Conservation (phyloP, 371 early-diverging fungal genomes). For the Nematocida ausubeli region DNA sequence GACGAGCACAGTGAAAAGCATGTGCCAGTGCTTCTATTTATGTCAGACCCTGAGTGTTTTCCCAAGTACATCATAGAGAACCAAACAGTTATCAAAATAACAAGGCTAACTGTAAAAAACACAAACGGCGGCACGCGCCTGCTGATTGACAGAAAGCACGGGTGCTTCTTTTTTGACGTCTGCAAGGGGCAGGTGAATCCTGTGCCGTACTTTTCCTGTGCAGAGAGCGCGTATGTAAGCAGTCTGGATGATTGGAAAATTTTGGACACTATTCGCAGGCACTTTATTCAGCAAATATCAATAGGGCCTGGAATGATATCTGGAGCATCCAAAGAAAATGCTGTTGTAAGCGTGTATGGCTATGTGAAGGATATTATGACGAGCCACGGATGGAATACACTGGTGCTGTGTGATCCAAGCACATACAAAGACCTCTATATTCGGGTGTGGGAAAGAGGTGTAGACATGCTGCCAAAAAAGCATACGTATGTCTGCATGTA, state of each 20-base stretch:
- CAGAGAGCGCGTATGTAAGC: not conserved
- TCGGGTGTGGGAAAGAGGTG: slow-evolving; percentile 10
- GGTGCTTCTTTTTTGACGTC: slow-evolving; percentile 25
- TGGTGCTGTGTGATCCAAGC: not conserved
- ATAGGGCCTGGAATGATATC: not conserved
- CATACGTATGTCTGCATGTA: not conserved
- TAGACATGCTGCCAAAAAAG: not conserved
- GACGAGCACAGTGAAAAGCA: not conserved
- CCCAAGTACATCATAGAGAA: slow-evolving; percentile 10
- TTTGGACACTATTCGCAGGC: not conserved
- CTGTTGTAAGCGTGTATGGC: slow-evolving; percentile 3
- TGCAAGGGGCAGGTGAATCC: not conserved
- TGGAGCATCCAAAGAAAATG: not conserved
- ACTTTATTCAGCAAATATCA: slow-evolving; percentile 6
- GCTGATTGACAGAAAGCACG: slow-evolving; percentile 22
- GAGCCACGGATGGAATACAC: not conserved
- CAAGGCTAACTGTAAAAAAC: not conserved
- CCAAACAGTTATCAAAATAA: slow-evolving; percentile 1
- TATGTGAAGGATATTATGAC: slow-evolving; percentile 9
- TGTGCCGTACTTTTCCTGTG: not conserved
- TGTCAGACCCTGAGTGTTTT: slow-evolving; percentile 1
- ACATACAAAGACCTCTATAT: slow-evolving; percentile 11
- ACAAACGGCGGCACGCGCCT: not conserved
- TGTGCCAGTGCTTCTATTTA: not conserved
- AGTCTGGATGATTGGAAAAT: not conserved